Base-by-base conservation (phyloP, 2,329 filamentous ascomycete genomes). In the Aspergillus sp. region DNA sequence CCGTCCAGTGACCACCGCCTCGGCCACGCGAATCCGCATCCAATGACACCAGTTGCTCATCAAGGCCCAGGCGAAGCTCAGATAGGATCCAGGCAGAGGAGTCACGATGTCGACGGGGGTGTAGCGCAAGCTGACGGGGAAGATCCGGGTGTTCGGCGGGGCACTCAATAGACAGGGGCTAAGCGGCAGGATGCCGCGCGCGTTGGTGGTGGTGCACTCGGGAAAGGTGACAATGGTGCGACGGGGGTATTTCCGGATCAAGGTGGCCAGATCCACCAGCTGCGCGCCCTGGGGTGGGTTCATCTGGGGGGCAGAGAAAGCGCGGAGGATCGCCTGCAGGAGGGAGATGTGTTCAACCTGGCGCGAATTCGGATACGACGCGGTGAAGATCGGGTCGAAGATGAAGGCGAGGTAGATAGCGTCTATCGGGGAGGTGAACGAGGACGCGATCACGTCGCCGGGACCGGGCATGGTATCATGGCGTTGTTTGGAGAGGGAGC, bases 131-230 rank as follows among this genome's bases (percentile, higher is more conserved):
- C 88, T 95, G 54, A 99, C 82, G 1, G 94, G 92, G 74, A 95
- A 97, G 60, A 99, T 90, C 66, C 86, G 88, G 8, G 86, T 86
- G 49, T 81, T 78, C 5, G 82, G 69, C 0, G 86, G 83, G 0
- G 83, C 83, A 14, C 84, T 81, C 2, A 94, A 76, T 1, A 99
- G 79, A 47, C 85, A 87, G 0, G 88, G 90, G 55, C 88, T 90
- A 50, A 96, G 83, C 1, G 90, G 89, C 11, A 99, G 74, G 56
- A 97, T 92, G 4, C 88, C 94, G 60, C 89, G 87, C 56, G 93
- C 93, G 67, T 99, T 99, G 42, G 90, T 96, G 1, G 94, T 95
- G 4, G 88, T 94, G 72, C 88, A 93, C 74, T 99, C 94, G 11
- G 94, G 93, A 69, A 97, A 96, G 1, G 96, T 84, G 56, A 87